Evolutionary conservation across 2,329 filamentous ascomycete genomes (phyloP), one percentile per base, ranked within the genome.

Genomic region (Claviceps cyperi): DNA sequence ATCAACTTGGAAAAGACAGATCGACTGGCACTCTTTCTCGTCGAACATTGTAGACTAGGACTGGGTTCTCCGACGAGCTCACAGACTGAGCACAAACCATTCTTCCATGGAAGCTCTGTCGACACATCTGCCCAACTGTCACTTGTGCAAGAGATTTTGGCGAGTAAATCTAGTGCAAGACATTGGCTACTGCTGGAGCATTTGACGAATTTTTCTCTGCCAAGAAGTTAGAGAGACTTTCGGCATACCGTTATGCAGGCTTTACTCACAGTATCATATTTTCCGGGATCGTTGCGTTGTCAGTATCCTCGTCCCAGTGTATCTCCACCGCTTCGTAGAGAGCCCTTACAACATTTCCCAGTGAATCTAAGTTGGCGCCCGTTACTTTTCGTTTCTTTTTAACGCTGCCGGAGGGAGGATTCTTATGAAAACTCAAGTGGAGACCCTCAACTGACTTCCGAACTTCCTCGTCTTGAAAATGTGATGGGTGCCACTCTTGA

Each of bases 81-180:
- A 36, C 64, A 66, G 14, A 65, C 48, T 5, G 54, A 37, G 51
- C 64, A 66, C 7, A 39, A 17, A 11, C 5, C 36, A 13, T 41
- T 15, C 5, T 6, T 19, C 32, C 28, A 32, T 32, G 28, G 19
- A 21, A 4, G 28, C 21, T 32, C 32, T 3, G 17, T 17, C 15
- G 19, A 11, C 19, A 22, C 39, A 28, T 17, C 37, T 32, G 4
- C 49, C n/a, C 40, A 43, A 53, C 43, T 54, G 22, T 57, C 59
- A 5, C 53, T 49, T 7, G 60, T 50, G 49, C 65, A 67, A 40
- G 58, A 60, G n/a, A 80, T 61, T 46, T 71, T 72, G 3, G 80
- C 77, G 14, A 88, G 59, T 11, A 74, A 60, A 38, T 77, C 67
- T 40, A 85, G 65, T 8, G 73, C 64, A 36, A 69, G 68, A 55